A percentile compares a stretch with the other conserved stretches of the same genome.
Conservation (phyloP, 116 monocot species). For the Zostera marina region DNA sequence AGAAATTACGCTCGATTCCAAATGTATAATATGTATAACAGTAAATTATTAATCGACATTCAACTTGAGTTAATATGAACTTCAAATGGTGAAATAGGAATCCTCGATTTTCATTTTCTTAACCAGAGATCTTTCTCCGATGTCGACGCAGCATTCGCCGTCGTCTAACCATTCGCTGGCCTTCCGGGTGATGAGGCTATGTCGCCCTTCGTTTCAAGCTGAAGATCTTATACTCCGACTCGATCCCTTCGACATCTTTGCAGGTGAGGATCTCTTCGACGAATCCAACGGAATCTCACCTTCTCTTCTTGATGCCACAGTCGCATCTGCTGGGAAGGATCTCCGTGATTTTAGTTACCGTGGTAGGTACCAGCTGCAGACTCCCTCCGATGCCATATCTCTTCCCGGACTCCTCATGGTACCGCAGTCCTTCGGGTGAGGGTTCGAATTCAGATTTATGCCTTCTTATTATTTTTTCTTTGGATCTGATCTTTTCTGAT, state of each 20-base stretch:
- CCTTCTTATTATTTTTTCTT: neutral
- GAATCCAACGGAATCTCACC: slow-evolving; percentile 25
- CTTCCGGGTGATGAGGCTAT: slow-evolving; percentile 95
- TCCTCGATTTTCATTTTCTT: neutral
- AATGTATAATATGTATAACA: no score
- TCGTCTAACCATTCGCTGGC: slow-evolving; percentile 65
- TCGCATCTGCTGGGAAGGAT: neutral
- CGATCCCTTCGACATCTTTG: slow-evolving; percentile 68
- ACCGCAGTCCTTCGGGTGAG: slow-evolving; percentile 92
- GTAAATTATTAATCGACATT: no score
- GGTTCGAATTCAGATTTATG: neutral
- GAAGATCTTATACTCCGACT: slow-evolving; percentile 64
- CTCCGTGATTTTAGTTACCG: slow-evolving; percentile 54
- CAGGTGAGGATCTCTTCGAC: slow-evolving; percentile 74
- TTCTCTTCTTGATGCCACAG: slow-evolving; percentile 12
- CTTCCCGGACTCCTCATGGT: slow-evolving; percentile 79
- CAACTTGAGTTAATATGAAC: neutral
- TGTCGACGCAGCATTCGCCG: slow-evolving; percentile 13
- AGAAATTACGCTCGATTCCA: no score
- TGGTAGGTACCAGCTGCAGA: slow-evolving; percentile 47
- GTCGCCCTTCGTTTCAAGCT: slow-evolving; percentile 81
- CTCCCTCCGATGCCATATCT: slow-evolving; percentile 56
- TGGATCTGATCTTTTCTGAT: neutral
- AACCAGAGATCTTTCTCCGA: neutral
- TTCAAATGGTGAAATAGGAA: neutral